These are phyloP conservation scores for Filosporella fistucella DNA, from an alignment of 495 filamentous ascomycete species.

Conservation along the genomic window DNA sequence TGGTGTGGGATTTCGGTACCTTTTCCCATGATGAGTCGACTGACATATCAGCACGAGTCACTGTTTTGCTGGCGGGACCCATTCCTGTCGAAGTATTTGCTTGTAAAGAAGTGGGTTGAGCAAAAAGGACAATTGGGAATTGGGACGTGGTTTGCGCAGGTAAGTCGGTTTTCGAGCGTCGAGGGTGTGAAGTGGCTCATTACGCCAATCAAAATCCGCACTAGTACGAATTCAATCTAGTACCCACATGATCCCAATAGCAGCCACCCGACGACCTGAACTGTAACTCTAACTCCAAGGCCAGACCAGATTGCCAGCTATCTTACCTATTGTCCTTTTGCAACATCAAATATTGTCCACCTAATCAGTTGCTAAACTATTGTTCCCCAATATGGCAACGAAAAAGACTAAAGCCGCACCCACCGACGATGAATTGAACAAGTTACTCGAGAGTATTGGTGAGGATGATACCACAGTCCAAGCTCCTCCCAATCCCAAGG, in stretches of 20 bases:
- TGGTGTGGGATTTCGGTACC: no score
- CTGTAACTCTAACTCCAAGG: neutral
- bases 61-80: no score
- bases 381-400: conserved; percentile 20
- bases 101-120: no score
- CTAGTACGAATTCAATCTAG: neutral
- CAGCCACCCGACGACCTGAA: neutral
- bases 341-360: no score
- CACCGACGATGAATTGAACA: conserved; percentile 75
- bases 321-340: neutral
- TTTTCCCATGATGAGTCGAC: no score
- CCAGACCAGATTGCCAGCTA: neutral
- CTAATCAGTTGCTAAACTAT: no score
- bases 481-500: conserved; percentile 34
- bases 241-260: neutral
- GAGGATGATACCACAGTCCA: conserved; percentile 56
- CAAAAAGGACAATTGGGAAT: no score
- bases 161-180: no score
- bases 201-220: conserved; percentile 3
- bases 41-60: no score
- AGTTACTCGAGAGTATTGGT: conserved; percentile 57
- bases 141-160: no score
- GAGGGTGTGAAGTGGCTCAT: no score
- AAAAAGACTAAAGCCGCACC: conserved; percentile 42
- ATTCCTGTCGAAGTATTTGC: no score